Percentiles rank a stretch among this genome's conserved stretches.
phyloP scores from a whole-genome alignment of 352 stramenopile genomes.

The Blastocystis sp. region DNA sequence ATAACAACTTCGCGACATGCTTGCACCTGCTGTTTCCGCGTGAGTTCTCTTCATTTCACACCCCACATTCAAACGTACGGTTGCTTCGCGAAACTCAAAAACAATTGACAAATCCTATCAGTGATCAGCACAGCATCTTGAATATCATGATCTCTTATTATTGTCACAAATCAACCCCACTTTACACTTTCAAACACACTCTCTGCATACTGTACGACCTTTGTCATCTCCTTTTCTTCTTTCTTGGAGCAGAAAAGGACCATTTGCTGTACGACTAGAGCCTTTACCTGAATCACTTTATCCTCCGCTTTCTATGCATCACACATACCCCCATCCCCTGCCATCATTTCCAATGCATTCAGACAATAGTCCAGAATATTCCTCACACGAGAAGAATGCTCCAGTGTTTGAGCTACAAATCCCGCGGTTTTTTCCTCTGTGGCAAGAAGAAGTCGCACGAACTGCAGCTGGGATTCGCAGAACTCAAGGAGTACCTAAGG shows the following conservation, averaged over 20 bases:
- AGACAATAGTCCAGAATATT: slow-evolving; percentile 25
- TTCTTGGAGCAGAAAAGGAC: not conserved
- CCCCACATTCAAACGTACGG: not conserved
- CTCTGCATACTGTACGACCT: not conserved
- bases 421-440: not conserved
- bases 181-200: not conserved
- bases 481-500: not conserved
- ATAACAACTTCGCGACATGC: not conserved
- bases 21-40: not conserved
- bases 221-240: not conserved
- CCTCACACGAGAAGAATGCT: not conserved
- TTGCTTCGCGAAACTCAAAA: not conserved
- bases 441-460: not conserved
- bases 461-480: not conserved
- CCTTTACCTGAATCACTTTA: not conserved
- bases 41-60: not conserved
- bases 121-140: not conserved
- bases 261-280: not conserved
- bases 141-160: not conserved
- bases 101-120: not conserved
- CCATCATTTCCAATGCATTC: not conserved
- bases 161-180: not conserved
- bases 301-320: not conserved
- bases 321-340: not conserved
- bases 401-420: not conserved